These are phyloP conservation scores for Malassezia nana DNA, from an alignment of 1,284 basidiomycete species.

Conservation along the genomic window DNA sequence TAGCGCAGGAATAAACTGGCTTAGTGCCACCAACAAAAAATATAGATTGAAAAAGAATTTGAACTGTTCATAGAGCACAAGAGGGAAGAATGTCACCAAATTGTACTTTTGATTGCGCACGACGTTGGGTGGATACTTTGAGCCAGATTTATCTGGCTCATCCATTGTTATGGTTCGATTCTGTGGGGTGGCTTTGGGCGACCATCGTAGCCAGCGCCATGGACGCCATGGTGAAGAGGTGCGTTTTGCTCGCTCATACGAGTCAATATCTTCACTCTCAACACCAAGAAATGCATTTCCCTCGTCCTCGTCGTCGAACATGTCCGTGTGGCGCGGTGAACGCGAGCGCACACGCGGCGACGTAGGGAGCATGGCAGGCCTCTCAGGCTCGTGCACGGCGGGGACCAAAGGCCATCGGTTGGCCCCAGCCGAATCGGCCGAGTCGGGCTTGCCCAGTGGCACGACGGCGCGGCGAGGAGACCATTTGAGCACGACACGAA, in stretches of 20 bases:
- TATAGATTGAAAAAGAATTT: slow-evolving; percentile 99
- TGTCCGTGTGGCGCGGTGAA: neutral
- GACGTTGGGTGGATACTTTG: slow-evolving; percentile 60
- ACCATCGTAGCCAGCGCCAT: neutral
- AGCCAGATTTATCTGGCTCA: slow-evolving; percentile 20
- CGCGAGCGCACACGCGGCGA: slow-evolving; percentile 9
- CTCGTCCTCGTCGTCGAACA: slow-evolving; percentile 9
- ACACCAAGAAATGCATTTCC: slow-evolving; percentile 9
- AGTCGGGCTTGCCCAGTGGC: neutral
- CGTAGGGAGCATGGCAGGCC: slow-evolving; percentile 4
- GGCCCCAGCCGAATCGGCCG: neutral
- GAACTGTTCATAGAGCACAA: slow-evolving; percentile 98
- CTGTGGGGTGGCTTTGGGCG: neutral
- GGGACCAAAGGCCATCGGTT: neutral
- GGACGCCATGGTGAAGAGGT: neutral
- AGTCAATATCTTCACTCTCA: neutral
- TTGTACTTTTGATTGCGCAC: slow-evolving; percentile 98
- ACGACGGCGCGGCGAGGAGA: neutral
- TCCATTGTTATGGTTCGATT: slow-evolving; percentile 11
- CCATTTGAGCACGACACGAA: no score
- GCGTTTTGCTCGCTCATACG: slow-evolving; percentile 14
- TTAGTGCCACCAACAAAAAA: slow-evolving; percentile 89
- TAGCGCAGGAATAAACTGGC: slow-evolving; percentile 88
- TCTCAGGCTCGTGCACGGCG: neutral
- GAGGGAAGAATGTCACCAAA: slow-evolving; percentile 79